Percentiles rank a stretch among this genome's conserved stretches.
Conservation (phyloP, 202 grass and related monocot genomes). For the Zizania palustris region DNA sequence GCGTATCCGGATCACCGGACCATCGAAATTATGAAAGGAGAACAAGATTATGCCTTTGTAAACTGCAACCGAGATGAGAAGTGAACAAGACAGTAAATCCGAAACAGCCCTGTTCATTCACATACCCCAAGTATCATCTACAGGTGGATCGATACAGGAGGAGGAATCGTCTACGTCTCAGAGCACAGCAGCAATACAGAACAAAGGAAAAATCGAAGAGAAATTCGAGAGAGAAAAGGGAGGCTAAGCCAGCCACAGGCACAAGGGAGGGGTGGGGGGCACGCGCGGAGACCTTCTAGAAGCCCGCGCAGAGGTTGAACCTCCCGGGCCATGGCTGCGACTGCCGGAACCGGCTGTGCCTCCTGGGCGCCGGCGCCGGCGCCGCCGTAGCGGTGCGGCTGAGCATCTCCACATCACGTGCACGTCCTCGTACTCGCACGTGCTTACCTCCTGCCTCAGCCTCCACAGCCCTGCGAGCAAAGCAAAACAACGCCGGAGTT, state of each 20-base stretch:
- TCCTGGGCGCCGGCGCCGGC: constrained; percentile 29
- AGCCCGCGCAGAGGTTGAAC: constrained; percentile 53
- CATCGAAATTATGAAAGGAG: background rate
- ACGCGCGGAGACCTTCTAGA: constrained; percentile 39
- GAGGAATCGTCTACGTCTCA: constrained; percentile 59
- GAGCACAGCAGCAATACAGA: constrained; percentile 26
- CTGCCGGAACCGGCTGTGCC: constrained; percentile 50
- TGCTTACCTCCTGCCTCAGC: constrained; percentile 93
- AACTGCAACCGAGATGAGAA: background rate
- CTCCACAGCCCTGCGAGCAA: constrained; percentile 67
- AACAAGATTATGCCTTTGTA: background rate
- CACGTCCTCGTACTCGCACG: constrained; percentile 99
- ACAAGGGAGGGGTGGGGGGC: background rate
- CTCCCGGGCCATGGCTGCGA: constrained; percentile 45
- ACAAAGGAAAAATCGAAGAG: background rate
- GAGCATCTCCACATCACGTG: constrained; percentile 98
- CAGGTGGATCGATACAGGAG: constrained; percentile 42
- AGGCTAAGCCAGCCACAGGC: constrained; percentile 21
- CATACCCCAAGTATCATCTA: constrained; percentile 54
- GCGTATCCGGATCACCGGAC: background rate
- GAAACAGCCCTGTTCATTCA: constrained; percentile 59
- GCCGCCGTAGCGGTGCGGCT: constrained; percentile 51
- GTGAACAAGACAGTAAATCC: background rate
- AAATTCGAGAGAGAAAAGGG: constrained; percentile 1
- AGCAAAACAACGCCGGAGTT: background rate